Conservation (phyloP, 108 stramenopile species). For the Schizochytrium sp. region DNA sequence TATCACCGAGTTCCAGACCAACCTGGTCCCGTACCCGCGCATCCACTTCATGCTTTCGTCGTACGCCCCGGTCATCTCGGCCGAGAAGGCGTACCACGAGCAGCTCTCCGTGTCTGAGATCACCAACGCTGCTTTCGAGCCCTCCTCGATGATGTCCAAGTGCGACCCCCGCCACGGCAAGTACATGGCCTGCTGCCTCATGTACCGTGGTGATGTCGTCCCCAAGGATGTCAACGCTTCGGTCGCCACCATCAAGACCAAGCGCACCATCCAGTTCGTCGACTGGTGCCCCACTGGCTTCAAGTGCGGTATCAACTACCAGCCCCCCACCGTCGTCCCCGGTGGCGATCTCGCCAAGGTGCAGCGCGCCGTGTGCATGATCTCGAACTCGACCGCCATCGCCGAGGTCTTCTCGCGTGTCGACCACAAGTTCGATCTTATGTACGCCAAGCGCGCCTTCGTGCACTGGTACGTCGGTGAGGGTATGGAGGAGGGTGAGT, state of each 20-base stretch:
- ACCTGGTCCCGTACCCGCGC: constrained; percentile 88
- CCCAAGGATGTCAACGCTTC: constrained; percentile 88
- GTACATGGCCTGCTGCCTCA: constrained; percentile 58
- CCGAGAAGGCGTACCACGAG: constrained; percentile 85
- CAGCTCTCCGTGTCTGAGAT: constrained; percentile 81
- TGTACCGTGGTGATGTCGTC: constrained; percentile 90
- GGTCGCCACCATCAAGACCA: constrained; percentile 85
- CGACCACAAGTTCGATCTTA: constrained; percentile 99
- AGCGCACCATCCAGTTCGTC: constrained; percentile 88
- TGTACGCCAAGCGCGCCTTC: constrained; percentile 99
- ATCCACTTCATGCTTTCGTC: constrained; percentile 90
- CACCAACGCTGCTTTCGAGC: constrained; percentile 87
- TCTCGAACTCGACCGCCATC: constrained; percentile 98
- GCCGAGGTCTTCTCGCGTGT: constrained; percentile 92
- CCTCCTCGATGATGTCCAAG: constrained; percentile 82
- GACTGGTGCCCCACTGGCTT: constrained; percentile 88
- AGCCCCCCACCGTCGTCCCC: constrained; percentile 50
- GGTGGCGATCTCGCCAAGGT: constrained; percentile 85
- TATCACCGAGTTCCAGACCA: constrained; percentile 91
- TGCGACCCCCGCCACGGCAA: constrained; percentile 76
- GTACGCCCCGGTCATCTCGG: constrained; percentile 82
- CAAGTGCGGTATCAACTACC: constrained; percentile 43
- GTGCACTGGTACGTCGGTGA: constrained; percentile 99
- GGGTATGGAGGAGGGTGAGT: constrained; percentile 99
- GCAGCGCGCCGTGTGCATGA: constrained; percentile 97